These are phyloP conservation scores for Penicillium sp. DNA, from an alignment of 2,329 filamentous ascomycete species.

Conservation along the genomic window DNA sequence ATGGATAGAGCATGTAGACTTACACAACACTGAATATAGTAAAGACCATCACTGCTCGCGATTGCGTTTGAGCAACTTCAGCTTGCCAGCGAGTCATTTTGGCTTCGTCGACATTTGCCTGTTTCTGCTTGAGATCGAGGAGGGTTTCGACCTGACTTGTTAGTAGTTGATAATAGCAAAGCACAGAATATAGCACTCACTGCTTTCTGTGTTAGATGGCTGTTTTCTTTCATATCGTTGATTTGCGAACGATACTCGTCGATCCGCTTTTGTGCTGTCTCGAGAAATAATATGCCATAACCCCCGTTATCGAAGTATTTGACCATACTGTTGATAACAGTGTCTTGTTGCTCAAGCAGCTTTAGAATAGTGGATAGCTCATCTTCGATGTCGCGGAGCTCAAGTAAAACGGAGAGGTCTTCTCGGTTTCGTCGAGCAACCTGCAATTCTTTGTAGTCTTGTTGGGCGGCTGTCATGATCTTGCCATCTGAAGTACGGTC, in stretches of 20 bases:
- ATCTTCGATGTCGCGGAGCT: slow-evolving; percentile 64
- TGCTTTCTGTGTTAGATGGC: slow-evolving; percentile 59
- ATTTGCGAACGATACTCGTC: slow-evolving; percentile 57
- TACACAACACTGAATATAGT: slow-evolving; percentile 64
- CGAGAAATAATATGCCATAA: slow-evolving; percentile 53
- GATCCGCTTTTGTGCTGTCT: slow-evolving; percentile 54
- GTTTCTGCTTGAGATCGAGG: slow-evolving; percentile 66
- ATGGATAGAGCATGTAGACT: slow-evolving; percentile 6
- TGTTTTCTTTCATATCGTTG: slow-evolving; percentile 59
- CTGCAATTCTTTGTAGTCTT: slow-evolving; percentile 49
- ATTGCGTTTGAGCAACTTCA: slow-evolving; percentile 62
- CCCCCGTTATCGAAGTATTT: slow-evolving; percentile 36
- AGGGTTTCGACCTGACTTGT: slow-evolving; percentile 58
- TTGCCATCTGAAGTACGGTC: slow-evolving; percentile 32
- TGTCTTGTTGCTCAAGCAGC: slow-evolving; percentile 59
- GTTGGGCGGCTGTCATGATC: slow-evolving; percentile 34
- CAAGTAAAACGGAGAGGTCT: slow-evolving; percentile 62
- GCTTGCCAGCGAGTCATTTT: slow-evolving; percentile 63
- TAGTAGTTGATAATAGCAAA: background rate
- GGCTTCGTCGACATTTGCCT: slow-evolving; percentile 66
- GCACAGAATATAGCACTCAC: slow-evolving; percentile 32
- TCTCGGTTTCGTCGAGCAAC: slow-evolving; percentile 60
- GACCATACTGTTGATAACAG: slow-evolving; percentile 47
- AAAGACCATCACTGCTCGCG: slow-evolving; percentile 59
- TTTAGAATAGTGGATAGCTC: slow-evolving; percentile 59